These are phyloP conservation scores for Zymoseptoria passerinii DNA, from an alignment of 2,329 filamentous ascomycete species.

Conservation along the genomic window DNA sequence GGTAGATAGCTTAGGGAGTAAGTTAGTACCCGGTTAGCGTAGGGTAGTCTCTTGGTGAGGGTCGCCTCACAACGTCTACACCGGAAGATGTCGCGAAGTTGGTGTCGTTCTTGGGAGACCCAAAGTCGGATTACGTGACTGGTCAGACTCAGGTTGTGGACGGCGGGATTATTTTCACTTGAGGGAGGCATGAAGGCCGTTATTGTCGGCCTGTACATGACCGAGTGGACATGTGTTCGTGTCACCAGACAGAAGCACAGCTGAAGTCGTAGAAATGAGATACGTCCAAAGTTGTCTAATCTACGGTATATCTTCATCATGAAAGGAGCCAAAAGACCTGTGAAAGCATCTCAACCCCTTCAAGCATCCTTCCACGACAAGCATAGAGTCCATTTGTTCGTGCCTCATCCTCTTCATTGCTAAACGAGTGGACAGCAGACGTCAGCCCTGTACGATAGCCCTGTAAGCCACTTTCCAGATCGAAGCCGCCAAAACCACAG, in stretches of 20 bases:
- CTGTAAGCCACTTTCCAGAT: neutral
- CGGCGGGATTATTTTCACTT: slow-evolving; percentile 29
- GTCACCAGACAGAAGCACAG: neutral
- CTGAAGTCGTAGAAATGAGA: neutral
- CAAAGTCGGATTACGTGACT: slow-evolving; percentile 56
- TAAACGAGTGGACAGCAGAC: neutral
- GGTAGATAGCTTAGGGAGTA: too few relatives aligned
- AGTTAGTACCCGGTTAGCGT: too few relatives aligned
- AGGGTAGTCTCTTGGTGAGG: too few relatives aligned
- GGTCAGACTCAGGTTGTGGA: slow-evolving; percentile 55
- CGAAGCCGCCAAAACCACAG: neutral
- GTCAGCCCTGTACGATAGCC: neutral
- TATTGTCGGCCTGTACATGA: neutral
- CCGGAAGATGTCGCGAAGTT: slow-evolving; percentile 56
- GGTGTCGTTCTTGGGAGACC: slow-evolving; percentile 53
- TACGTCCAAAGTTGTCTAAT: neutral
- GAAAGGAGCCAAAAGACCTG: neutral
- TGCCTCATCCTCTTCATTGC: neutral
- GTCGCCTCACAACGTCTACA: too few relatives aligned
- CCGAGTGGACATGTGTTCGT: neutral
- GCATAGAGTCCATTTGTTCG: neutral
- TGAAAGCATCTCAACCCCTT: neutral
- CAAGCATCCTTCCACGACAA: neutral
- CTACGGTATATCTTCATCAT: neutral
- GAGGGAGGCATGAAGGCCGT: neutral